Conservation (phyloP, 768 basidiomycete species). For the Trametes sanguinea region DNA sequence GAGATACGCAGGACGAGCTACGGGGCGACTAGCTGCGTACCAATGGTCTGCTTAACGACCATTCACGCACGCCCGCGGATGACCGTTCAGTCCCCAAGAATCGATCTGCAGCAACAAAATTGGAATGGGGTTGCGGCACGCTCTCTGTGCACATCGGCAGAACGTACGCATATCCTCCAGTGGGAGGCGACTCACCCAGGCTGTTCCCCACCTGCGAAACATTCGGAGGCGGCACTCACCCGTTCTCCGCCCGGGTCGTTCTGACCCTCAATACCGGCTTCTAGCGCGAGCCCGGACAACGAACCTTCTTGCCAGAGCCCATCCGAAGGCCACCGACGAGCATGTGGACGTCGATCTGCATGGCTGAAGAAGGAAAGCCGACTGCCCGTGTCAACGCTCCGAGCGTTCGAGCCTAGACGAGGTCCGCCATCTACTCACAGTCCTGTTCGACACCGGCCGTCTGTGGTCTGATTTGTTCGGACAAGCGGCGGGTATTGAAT, state of each 20-base stretch:
- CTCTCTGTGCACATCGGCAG: not conserved
- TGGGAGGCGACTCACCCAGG: slow-evolving; percentile 3
- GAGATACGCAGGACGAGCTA: no score
- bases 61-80: not conserved
- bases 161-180: not conserved
- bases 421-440: not conserved
- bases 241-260: not conserved
- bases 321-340: not conserved
- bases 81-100: not conserved
- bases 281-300: slow-evolving; percentile 6
- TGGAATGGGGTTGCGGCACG: not conserved
- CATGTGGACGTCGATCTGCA: slow-evolving; percentile 16
- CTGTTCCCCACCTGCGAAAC: not conserved
- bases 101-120: not conserved
- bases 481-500: not conserved
- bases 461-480: not conserved
- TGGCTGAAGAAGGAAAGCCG: slow-evolving; percentile 1
- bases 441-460: not conserved
- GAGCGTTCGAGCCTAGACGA: not conserved
- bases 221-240: not conserved
- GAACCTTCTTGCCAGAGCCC: slow-evolving; percentile 5
- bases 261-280: slow-evolving; percentile 5
- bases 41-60: no score
- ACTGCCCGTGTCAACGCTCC: not conserved
- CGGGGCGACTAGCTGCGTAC: no score